phyloP scores from a whole-genome alignment of 1,284 basidiomycete species.

The Austropuccinia psidii region DNA sequence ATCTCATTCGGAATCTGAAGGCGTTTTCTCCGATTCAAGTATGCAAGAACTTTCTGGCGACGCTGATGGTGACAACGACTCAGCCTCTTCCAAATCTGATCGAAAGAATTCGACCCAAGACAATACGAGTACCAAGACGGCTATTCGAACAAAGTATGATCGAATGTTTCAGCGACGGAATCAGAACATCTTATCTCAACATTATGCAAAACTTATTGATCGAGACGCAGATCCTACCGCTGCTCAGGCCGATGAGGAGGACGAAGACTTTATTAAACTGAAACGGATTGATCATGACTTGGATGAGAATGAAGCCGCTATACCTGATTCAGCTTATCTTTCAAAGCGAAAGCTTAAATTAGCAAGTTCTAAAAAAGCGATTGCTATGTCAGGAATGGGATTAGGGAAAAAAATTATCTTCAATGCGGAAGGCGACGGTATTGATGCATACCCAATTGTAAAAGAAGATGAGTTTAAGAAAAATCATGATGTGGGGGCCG shows the following conservation, averaged over 20 bases:
- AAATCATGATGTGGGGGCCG: slow-evolving; percentile 59
- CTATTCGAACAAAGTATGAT: slow-evolving; percentile 88
- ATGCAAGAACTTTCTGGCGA: slow-evolving; percentile 42
- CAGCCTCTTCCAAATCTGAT: slow-evolving; percentile 37
- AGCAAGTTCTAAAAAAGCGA: slow-evolving; percentile 67
- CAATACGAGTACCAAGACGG: slow-evolving; percentile 39
- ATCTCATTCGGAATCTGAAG: slow-evolving; percentile 36
- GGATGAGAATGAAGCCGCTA: slow-evolving; percentile 49
- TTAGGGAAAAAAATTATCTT: slow-evolving; percentile 63
- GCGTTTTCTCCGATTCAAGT: slow-evolving; percentile 47
- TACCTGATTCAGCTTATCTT: slow-evolving; percentile 53
- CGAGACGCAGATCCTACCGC: slow-evolving; percentile 53
- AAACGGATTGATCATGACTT: slow-evolving; percentile 82
- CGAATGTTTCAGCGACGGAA: slow-evolving; percentile 97
- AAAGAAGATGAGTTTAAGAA: slow-evolving; percentile 62
- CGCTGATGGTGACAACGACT: slow-evolving; percentile 42
- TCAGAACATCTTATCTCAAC: slow-evolving; percentile 82
- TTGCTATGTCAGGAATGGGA: slow-evolving; percentile 57
- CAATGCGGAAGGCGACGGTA: slow-evolving; percentile 71
- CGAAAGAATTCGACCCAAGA: slow-evolving; percentile 22
- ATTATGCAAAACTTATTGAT: slow-evolving; percentile 81
- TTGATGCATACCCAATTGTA: slow-evolving; percentile 66
- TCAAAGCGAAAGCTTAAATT: slow-evolving; percentile 63
- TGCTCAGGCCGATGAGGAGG: slow-evolving; percentile 52
- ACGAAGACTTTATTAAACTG: slow-evolving; percentile 85